phyloP scores from a whole-genome alignment of 495 filamentous ascomycete genomes.

The Pyronema domesticum region DNA sequence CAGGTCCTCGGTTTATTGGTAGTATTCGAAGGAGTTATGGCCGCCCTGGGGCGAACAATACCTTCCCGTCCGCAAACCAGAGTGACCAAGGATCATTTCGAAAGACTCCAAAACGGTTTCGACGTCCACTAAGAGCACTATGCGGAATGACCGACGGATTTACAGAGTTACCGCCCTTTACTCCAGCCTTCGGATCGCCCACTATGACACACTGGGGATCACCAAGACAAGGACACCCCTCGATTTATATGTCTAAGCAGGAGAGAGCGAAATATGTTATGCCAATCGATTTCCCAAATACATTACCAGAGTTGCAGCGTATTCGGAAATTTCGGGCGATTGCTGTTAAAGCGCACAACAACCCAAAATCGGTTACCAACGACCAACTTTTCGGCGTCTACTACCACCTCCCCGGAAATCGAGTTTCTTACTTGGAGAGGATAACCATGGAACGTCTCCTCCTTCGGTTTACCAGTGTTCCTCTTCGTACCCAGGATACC shows the following conservation, averaged over 20 bases:
- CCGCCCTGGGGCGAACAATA: conserved; percentile 1
- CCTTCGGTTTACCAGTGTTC: conserved; percentile 44
- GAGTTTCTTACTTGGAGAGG: conserved; percentile 44
- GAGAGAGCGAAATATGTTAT: background rate
- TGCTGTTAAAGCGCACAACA: background rate
- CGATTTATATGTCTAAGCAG: conserved; percentile 6
- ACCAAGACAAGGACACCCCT: background rate
- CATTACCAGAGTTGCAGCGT: background rate
- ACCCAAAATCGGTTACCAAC: conserved; percentile 25
- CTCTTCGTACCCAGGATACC: conserved; percentile 35
- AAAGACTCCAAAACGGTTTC: background rate
- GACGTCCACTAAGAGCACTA: background rate
- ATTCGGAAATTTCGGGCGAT: background rate
- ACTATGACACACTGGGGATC: too few relatives aligned
- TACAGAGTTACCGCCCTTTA: background rate
- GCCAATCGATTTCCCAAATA: background rate
- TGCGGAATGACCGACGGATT: background rate
- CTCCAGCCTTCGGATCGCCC: too few relatives aligned
- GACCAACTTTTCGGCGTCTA: conserved; percentile 44
- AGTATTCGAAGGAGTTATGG: conserved; percentile 4
- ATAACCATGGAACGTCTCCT: conserved; percentile 46
- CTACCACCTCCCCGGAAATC: conserved; percentile 41
- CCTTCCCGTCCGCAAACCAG: too few relatives aligned
- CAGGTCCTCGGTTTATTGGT: background rate
- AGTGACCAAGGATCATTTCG: too few relatives aligned